Evolutionary conservation across 106 monocot species (phyloP), one percentile per base, ranked within the genome.

Genomic region (Alisma plantagoaquatica): DNA sequence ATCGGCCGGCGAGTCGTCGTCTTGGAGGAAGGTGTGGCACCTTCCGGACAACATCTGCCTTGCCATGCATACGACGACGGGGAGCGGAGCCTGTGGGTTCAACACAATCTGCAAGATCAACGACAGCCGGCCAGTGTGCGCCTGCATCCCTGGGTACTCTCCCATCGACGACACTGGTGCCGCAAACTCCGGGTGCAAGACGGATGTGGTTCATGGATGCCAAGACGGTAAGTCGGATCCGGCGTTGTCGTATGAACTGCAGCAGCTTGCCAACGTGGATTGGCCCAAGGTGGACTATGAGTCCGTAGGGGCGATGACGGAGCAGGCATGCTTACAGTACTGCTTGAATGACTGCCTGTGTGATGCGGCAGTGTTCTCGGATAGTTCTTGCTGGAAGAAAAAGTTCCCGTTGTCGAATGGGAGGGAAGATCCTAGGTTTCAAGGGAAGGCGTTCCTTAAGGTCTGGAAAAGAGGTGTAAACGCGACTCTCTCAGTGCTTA

Each of bases 331-430:
- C 32, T 27, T 15, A 25, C 2, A 33, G 21, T 15, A 24, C 6
- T 75, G 75, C 43, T 27, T 69, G 31, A 32, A 7, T 8, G 75
- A 75, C 55, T 75, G 75, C 24, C 54, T 70, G 35, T 75, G 75
- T 41, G 69, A 51, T 0, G 64, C 43, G 6, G 75, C 46, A 7
- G 44, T 59, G 18, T 59, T 26, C 12, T 21, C 9, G 2, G 15
- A 11, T 0, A 9, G 3, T 0, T 11, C 19, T 3, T 68, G 59
- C 28, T 59, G 51, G 51, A 68, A 59, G 68, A 68, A 60, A 43
- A 59, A 43, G 57, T 14, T 51, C 6, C 68, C 68, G 0, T 31
- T 59, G 1, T 31, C 51, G 24, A 49, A 16, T 0, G 68, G 68
- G 0, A 47, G 33, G 19, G 22, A 15, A 28, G 41, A 10, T 0